phyloP scores from a whole-genome alignment of 352 stramenopile species.

The Pythium apleroticum region DNA sequence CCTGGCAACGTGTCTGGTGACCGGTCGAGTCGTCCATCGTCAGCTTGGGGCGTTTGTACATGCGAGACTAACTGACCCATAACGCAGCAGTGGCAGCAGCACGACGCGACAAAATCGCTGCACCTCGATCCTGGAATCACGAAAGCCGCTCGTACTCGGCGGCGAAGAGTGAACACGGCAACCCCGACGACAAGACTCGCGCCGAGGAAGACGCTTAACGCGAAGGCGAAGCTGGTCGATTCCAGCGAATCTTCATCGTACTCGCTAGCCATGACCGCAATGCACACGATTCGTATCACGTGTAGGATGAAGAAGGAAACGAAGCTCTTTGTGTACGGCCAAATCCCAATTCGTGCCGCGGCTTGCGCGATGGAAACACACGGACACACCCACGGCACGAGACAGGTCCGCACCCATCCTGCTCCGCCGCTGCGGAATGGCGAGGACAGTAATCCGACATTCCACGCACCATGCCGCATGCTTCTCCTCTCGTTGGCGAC shows the following conservation, averaged over 20 bases:
- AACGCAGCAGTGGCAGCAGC: constrained; percentile 13
- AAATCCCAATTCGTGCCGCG: constrained; percentile 16
- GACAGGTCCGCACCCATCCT: constrained; percentile 14
- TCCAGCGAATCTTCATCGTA: not conserved
- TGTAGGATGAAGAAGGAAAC: constrained; percentile 22
- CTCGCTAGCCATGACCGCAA: not conserved
- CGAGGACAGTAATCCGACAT: constrained; percentile 4
- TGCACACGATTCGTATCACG: constrained; percentile 10
- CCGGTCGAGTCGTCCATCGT: not conserved
- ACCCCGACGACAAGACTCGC: constrained; percentile 7
- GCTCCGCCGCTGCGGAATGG: constrained; percentile 9
- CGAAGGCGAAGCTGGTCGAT: not conserved
- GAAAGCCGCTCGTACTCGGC: constrained; percentile 2
- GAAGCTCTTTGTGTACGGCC: constrained; percentile 9
- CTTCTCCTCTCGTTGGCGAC: constrained; percentile 20
- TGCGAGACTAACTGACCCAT: constrained; percentile 17
- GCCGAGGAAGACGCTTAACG: not conserved
- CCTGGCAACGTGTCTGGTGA: constrained; percentile 6
- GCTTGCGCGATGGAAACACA: constrained; percentile 24
- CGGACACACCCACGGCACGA: constrained; percentile 18
- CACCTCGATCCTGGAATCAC: constrained; percentile 11
- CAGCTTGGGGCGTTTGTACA: constrained; percentile 5
- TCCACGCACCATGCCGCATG: constrained; percentile 19
- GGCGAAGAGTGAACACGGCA: constrained; percentile 8
- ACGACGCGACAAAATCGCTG: constrained; percentile 6